Percentiles rank a stretch among this genome's conserved stretches.
These are phyloP conservation scores for Cyberlindnera japonica DNA, from an alignment of 805 yeast species.

Conservation along the genomic window DNA sequence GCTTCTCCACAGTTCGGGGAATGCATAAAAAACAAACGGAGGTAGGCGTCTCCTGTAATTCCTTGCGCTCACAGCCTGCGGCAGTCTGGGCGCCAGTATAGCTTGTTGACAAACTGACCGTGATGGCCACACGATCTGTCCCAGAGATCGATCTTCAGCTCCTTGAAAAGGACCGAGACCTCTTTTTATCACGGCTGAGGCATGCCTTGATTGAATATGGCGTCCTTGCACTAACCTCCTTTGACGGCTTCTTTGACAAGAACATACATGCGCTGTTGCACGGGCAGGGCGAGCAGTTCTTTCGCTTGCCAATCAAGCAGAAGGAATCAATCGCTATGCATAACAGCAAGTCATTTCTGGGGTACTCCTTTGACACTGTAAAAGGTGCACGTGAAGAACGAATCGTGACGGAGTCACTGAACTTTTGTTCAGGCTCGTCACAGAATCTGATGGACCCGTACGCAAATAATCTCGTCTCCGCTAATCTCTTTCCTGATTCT, in stretches of 20 bases:
- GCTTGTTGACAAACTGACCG: too few relatives aligned
- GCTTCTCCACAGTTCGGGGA: too few relatives aligned
- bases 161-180: constrained; percentile 6
- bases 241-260: constrained; percentile 40
- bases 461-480: neutral
- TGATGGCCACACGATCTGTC: constrained; percentile 6
- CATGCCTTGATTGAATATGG: constrained; percentile 49
- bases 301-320: constrained; percentile 31
- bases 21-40: too few relatives aligned
- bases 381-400: constrained; percentile 31
- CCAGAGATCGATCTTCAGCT: constrained; percentile 19
- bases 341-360: constrained; percentile 41
- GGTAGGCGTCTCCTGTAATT: too few relatives aligned
- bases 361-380: constrained; percentile 43
- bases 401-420: constrained; percentile 37
- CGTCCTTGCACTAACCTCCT: constrained; percentile 39
- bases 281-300: constrained; percentile 33
- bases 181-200: constrained; percentile 31
- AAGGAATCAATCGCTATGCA: constrained; percentile 38
- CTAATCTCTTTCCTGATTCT: neutral
- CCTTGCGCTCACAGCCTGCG: too few relatives aligned
- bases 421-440: constrained; percentile 46
- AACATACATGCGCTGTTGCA: constrained; percentile 27
- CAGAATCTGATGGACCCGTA: neutral
- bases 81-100: too few relatives aligned